These are phyloP conservation scores for Lactifluus pinguis DNA, from an alignment of 768 basidiomycete genomes.

Conservation along the genomic window DNA sequence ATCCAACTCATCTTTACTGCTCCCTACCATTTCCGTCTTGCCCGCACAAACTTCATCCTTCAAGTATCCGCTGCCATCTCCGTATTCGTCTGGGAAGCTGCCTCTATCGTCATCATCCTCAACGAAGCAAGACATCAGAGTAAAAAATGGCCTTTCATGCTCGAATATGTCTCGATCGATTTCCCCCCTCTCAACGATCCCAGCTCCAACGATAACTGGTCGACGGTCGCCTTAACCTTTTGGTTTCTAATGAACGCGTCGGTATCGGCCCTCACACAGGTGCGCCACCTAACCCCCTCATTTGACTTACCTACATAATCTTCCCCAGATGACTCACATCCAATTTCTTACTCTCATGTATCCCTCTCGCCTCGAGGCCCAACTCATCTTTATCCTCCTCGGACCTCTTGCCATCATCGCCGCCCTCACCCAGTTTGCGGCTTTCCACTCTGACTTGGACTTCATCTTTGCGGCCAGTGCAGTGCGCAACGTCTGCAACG, in stretches of 20 bases:
- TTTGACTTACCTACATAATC: not conserved
- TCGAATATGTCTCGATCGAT: slow-evolving; percentile 79
- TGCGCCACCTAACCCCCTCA: slow-evolving; percentile 27
- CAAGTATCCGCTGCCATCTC: slow-evolving; percentile 79
- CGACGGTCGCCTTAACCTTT: slow-evolving; percentile 48
- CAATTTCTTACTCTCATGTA: slow-evolving; percentile 94
- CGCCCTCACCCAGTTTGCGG: slow-evolving; percentile 75
- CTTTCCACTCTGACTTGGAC: slow-evolving; percentile 39
- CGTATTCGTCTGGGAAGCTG: slow-evolving; percentile 67
- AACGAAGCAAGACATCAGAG: slow-evolving; percentile 50
- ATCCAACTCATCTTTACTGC: slow-evolving; percentile 92
- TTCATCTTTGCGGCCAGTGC: slow-evolving; percentile 46
- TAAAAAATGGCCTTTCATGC: slow-evolving; percentile 88
- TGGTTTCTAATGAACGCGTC: slow-evolving; percentile 89
- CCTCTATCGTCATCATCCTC: slow-evolving; percentile 71
- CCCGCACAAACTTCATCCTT: slow-evolving; percentile 83
- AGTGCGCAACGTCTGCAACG: slow-evolving; percentile 91
- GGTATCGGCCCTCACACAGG: slow-evolving; percentile 79
- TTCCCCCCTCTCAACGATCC: slow-evolving; percentile 47
- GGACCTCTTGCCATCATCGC: slow-evolving; percentile 83
- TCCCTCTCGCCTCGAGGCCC: slow-evolving; percentile 81
- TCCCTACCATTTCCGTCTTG: slow-evolving; percentile 93
- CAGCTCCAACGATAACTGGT: slow-evolving; percentile 42
- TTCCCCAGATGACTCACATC: slow-evolving; percentile 81
- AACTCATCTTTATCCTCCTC: slow-evolving; percentile 77